Conservation (phyloP, 2,329 filamentous ascomycete genomes). For the Trichoderma brevicompactum region DNA sequence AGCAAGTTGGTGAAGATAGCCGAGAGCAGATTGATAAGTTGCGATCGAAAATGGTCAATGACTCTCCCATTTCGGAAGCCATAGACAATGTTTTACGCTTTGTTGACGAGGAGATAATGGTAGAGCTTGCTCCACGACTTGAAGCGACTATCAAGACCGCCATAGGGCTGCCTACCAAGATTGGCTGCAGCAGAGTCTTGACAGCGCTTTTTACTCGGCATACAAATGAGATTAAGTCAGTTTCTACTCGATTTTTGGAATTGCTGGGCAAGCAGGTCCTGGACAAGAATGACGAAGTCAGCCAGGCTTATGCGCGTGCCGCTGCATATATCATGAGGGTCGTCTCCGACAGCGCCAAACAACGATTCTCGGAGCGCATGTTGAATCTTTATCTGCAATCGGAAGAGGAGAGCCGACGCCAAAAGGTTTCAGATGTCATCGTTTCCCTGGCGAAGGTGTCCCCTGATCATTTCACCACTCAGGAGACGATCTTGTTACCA, state of each 20-base stretch:
- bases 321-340: constrained; percentile 80
- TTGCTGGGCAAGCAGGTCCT: constrained; percentile 80
- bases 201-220: constrained; percentile 84
- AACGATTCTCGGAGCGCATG: constrained; percentile 56
- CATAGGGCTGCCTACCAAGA: constrained; percentile 90
- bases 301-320: constrained; percentile 82
- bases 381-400: constrained; percentile 78
- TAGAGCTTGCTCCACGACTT: constrained; percentile 70
- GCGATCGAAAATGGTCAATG: constrained; percentile 78
- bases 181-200: constrained; percentile 84
- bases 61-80: constrained; percentile 88
- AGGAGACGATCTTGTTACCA: constrained; percentile 77
- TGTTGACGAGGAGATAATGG: constrained; percentile 78
- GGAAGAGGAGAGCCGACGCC: constrained; percentile 75
- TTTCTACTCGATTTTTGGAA: constrained; percentile 76
- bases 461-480: constrained; percentile 80
- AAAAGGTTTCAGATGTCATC: constrained; percentile 81
- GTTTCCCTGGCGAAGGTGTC: constrained; percentile 83
- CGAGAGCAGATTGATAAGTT: constrained; percentile 89
- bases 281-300: constrained; percentile 93
- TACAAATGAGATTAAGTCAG: constrained; percentile 72
- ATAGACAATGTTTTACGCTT: constrained; percentile 88
- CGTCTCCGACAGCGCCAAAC: constrained; percentile 53
- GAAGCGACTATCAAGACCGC: constrained; percentile 82
- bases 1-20: constrained; percentile 84